These are phyloP conservation scores for Yamadazyma sp. DNA, from an alignment of 805 yeast genomes.

Conservation along the genomic window DNA sequence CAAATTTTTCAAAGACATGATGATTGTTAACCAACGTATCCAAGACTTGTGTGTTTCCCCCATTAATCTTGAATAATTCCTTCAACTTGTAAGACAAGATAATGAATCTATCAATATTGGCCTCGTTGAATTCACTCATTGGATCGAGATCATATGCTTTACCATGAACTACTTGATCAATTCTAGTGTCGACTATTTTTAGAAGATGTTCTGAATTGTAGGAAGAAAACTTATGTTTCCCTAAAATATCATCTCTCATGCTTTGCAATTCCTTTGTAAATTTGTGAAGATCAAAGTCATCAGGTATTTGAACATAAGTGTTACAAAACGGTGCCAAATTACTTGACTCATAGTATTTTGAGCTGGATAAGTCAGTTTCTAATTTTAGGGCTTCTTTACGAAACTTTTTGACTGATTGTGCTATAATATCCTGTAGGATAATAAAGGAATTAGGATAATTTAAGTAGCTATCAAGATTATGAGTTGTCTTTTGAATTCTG, in stretches of 20 bases:
- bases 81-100: slow-evolving; percentile 18
- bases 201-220: background rate
- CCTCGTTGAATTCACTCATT: background rate
- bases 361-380: no score
- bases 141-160: background rate
- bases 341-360: no score
- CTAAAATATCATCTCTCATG: slow-evolving; percentile 2
- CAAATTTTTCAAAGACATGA: slow-evolving; percentile 43
- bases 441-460: no score
- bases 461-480: no score
- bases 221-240: background rate
- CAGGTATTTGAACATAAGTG: slow-evolving; percentile 11
- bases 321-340: no score
- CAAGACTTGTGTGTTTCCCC: slow-evolving; percentile 56
- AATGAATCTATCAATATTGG: background rate
- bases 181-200: background rate
- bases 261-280: slow-evolving; percentile 7
- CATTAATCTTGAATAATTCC: slow-evolving; percentile 47
- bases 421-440: no score
- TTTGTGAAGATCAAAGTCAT: slow-evolving; percentile 8
- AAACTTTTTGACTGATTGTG: no score
- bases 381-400: no score
- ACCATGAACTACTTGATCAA: slow-evolving; percentile 3
- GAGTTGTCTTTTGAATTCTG: no score
- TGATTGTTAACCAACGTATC: slow-evolving; percentile 56